Conservation (phyloP, 1,284 basidiomycete genomes). For the Heterobasidion annosum region DNA sequence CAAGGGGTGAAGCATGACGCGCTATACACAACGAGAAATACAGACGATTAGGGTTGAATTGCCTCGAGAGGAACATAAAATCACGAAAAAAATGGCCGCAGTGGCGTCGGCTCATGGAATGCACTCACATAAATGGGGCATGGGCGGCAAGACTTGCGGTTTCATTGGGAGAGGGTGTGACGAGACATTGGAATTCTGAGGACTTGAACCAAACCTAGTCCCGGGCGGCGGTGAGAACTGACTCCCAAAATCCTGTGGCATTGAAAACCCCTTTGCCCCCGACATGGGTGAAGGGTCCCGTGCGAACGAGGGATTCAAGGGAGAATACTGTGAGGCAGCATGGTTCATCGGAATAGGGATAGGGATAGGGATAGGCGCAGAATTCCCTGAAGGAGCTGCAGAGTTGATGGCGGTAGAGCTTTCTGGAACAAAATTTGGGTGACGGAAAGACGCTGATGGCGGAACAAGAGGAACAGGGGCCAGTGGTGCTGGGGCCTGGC, state of each 20-base stretch:
- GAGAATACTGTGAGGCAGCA: neutral
- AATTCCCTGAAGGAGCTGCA: neutral
- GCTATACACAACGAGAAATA: neutral
- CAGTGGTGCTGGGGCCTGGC: neutral
- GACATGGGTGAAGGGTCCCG: neutral
- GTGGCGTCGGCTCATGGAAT: too few relatives aligned
- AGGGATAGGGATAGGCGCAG: neutral
- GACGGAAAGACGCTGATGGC: neutral
- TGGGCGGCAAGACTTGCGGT: neutral
- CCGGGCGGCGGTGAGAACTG: neutral
- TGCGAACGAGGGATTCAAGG: neutral
- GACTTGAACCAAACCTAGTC: neutral
- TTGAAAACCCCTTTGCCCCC: neutral
- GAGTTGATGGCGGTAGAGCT: neutral
- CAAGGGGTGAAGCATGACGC: constrained; percentile 2
- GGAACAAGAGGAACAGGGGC: neutral
- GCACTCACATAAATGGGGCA: neutral
- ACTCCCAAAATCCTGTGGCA: neutral
- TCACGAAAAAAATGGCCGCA: too few relatives aligned
- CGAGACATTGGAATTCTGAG: neutral
- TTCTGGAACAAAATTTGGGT: neutral
- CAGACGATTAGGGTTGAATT: too few relatives aligned
- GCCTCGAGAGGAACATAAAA: too few relatives aligned
- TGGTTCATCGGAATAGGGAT: neutral
- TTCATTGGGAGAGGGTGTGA: neutral